Evolutionary conservation across 129 eudicot genomes (phyloP).

Genomic region (Tagetes erecta): DNA sequence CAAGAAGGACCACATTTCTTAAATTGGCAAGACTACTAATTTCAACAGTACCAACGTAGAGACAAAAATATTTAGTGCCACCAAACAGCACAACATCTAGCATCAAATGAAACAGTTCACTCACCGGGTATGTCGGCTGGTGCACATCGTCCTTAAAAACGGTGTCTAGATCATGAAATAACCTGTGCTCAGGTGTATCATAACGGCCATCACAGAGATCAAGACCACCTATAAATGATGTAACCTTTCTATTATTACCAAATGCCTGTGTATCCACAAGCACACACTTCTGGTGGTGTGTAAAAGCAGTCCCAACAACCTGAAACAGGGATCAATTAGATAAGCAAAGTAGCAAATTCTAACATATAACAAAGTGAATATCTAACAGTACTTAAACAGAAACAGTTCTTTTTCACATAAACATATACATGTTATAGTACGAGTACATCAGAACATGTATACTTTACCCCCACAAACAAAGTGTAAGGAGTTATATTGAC

Average conservation of each 20-base stretch:
- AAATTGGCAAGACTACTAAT: background rate
- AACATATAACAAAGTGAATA: slow-evolving; percentile 3
- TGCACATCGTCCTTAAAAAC: slow-evolving; percentile 76
- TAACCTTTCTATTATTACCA: slow-evolving; percentile 71
- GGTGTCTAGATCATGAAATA: slow-evolving; percentile 76
- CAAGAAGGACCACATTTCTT: background rate
- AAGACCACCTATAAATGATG: slow-evolving; percentile 88
- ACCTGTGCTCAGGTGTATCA: slow-evolving; percentile 90
- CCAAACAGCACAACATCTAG: slow-evolving; percentile 2
- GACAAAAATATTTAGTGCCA: background rate
- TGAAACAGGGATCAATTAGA: slow-evolving; percentile 40
- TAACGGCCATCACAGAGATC: slow-evolving; percentile 99
- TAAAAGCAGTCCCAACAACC: slow-evolving; percentile 84
- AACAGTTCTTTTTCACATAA: slow-evolving; percentile 8
- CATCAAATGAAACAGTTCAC: slow-evolving; percentile 23
- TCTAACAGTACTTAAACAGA: slow-evolving; percentile 4
- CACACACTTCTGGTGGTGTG: slow-evolving; percentile 98
- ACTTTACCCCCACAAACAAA: slow-evolving; percentile 8
- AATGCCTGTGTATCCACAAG: slow-evolving; percentile 82
- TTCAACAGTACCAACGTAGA: background rate
- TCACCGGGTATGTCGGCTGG: slow-evolving; percentile 75
- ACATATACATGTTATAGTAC: slow-evolving; percentile 9
- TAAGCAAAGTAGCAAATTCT: slow-evolving; percentile 11
- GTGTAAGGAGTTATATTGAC: background rate
- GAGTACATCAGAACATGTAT: slow-evolving; percentile 11